Conservation (phyloP, 2,329 filamentous ascomycete genomes). For the Ceratocystis alfenasii region DNA sequence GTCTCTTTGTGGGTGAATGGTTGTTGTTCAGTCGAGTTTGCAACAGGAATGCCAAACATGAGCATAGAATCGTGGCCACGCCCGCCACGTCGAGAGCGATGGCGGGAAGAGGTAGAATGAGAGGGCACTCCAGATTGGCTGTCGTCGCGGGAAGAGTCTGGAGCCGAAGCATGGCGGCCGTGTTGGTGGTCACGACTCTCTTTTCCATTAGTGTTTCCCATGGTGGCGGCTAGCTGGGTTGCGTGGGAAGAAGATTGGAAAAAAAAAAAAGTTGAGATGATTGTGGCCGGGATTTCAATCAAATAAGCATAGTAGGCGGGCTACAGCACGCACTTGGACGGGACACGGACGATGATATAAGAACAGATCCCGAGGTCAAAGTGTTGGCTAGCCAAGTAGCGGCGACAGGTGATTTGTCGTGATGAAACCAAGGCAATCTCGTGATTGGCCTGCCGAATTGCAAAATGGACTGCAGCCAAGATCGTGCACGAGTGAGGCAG, state of each 20-base stretch:
- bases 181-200: slow-evolving; percentile 29
- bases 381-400: not conserved
- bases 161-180: slow-evolving; percentile 13
- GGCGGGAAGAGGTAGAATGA: slow-evolving; percentile 29
- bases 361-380: not conserved
- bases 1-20: slow-evolving; percentile 65
- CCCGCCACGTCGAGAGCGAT: slow-evolving; percentile 28
- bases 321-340: not conserved
- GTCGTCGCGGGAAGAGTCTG: not conserved
- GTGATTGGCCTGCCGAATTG: not conserved
- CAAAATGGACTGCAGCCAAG: not conserved
- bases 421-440: not conserved
- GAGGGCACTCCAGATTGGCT: slow-evolving; percentile 30
- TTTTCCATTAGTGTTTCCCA: slow-evolving; percentile 34
- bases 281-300: not conserved
- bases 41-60: slow-evolving; percentile 6
- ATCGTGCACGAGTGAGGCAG: not conserved
- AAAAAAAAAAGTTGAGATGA: not conserved
- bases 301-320: not conserved
- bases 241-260: slow-evolving; percentile 13
- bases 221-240: slow-evolving; percentile 22
- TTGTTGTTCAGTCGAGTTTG: slow-evolving; percentile 27
- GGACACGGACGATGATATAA: not conserved
- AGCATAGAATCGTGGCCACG: slow-evolving; percentile 24
- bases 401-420: not conserved